A percentile compares a stretch with the other conserved stretches of the same genome.
Conservation (phyloP, 768 basidiomycete genomes). For the Tylopilus sp. region DNA sequence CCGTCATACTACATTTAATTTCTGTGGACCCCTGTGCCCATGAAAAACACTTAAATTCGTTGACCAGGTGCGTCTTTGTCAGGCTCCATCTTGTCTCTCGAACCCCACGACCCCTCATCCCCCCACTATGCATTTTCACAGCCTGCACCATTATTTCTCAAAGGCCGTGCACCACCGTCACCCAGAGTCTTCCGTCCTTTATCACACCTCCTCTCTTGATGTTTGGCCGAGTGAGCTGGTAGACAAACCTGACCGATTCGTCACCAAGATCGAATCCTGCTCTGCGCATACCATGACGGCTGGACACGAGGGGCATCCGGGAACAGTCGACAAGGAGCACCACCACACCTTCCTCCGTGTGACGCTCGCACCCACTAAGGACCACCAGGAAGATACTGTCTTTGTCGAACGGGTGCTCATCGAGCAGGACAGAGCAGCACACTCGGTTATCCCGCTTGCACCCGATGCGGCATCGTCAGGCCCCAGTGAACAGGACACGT, state of each 20-base stretch:
- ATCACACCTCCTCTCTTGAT: conserved; percentile 8
- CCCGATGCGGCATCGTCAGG: background rate
- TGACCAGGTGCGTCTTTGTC: background rate
- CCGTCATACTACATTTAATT: background rate
- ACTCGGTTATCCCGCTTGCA: conserved; percentile 9
- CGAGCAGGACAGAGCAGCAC: background rate
- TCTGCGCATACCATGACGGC: conserved; percentile 6
- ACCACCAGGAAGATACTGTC: conserved; percentile 2
- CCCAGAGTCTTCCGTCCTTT: background rate
- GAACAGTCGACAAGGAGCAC: conserved; percentile 3
- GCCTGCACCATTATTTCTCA: conserved; percentile 6
- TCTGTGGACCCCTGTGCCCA: background rate
- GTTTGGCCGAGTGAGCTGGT: conserved; percentile 6
- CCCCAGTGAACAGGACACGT: background rate
- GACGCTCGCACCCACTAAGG: conserved; percentile 2
- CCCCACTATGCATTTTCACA: background rate
- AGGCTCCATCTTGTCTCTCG: background rate
- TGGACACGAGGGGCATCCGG: background rate
- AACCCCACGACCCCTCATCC: background rate
- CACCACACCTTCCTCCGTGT: conserved; percentile 9
- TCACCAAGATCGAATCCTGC: conserved; percentile 6
- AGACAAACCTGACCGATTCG: conserved; percentile 4
- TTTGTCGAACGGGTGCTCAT: conserved; percentile 11
- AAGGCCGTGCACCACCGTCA: conserved; percentile 8
- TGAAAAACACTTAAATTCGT: background rate